Conservation (phyloP, 805 yeast species). For the Jamesozyma gamospora region DNA sequence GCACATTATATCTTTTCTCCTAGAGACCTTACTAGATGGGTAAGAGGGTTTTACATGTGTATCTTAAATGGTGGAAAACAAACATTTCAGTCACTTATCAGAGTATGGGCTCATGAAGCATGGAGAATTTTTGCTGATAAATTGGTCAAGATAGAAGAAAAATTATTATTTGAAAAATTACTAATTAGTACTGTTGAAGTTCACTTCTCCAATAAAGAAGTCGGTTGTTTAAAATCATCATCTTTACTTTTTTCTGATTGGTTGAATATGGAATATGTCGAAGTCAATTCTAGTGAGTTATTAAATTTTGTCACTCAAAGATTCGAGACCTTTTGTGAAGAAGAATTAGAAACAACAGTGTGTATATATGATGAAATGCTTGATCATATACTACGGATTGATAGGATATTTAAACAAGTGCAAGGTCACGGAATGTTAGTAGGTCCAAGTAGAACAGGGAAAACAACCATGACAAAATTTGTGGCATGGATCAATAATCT, state of each 20-base stretch:
- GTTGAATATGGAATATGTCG: slow-evolving; percentile 53
- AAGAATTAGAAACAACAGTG: slow-evolving; percentile 52
- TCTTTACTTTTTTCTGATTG: slow-evolving; percentile 68
- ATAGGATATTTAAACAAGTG: slow-evolving; percentile 68
- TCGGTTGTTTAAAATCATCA: slow-evolving; percentile 27
- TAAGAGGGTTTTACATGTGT: slow-evolving; percentile 58
- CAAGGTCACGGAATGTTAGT: slow-evolving; percentile 86
- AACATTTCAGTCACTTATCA: slow-evolving; percentile 36
- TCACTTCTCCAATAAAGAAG: slow-evolving; percentile 40
- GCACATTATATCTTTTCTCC: slow-evolving; percentile 76
- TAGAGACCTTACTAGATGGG: slow-evolving; percentile 84
- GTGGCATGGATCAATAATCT: slow-evolving; percentile 89
- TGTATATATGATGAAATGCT: slow-evolving; percentile 60
- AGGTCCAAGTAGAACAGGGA: slow-evolving; percentile 78
- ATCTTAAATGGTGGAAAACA: slow-evolving; percentile 31
- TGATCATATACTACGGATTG: slow-evolving; percentile 68
- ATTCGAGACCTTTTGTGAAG: slow-evolving; percentile 65
- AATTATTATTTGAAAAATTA: slow-evolving; percentile 38
- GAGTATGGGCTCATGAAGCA: slow-evolving; percentile 78
- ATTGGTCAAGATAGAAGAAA: slow-evolving; percentile 39
- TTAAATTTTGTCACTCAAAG: slow-evolving; percentile 51
- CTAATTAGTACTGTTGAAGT: slow-evolving; percentile 26
- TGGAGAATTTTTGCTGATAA: slow-evolving; percentile 70
- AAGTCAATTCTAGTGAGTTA: slow-evolving; percentile 43
- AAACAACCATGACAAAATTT: slow-evolving; percentile 63